These are phyloP conservation scores for Colletotrichum costaricense DNA, from an alignment of 2,329 filamentous ascomycete genomes.

Conservation along the genomic window DNA sequence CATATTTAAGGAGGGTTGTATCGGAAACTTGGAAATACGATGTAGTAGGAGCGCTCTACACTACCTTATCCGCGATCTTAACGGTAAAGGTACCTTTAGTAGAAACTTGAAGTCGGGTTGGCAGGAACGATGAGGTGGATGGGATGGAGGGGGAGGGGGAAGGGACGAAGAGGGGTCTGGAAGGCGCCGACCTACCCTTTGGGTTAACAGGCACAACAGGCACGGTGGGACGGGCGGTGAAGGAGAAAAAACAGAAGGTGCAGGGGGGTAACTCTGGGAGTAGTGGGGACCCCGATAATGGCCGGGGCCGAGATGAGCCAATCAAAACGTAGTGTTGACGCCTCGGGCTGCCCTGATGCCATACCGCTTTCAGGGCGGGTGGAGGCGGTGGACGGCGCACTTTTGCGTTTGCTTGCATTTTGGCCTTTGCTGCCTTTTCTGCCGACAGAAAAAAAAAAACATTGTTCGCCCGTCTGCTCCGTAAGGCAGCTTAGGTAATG, in stretches of 20 bases:
- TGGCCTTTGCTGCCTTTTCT: conserved; percentile 10
- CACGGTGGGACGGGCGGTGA: conserved; percentile 5
- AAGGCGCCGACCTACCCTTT: neutral
- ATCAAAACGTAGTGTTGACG: neutral
- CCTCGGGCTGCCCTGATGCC: conserved; percentile 32
- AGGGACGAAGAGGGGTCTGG: neutral
- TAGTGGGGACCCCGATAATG: neutral
- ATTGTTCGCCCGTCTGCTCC: neutral
- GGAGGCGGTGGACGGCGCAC: conserved; percentile 29
- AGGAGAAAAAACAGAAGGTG: neutral
- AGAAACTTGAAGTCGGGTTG: neutral
- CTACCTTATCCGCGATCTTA: too few relatives aligned
- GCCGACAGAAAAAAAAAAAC: conserved; percentile 18
- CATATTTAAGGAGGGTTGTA: too few relatives aligned
- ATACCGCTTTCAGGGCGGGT: conserved; percentile 32
- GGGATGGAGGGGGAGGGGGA: conserved; percentile 3
- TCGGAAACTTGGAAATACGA: neutral
- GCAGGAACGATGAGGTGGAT: neutral
- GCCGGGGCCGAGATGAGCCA: neutral
- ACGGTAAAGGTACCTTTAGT: neutral
- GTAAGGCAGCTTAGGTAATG: neutral
- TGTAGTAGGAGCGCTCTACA: neutral
- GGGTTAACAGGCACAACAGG: neutral
- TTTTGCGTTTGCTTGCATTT: conserved; percentile 19
- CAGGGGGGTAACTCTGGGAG: neutral